These are phyloP conservation scores for Aspergillus pseudoviridinutans DNA, from an alignment of 2,329 filamentous ascomycete genomes.

Conservation along the genomic window DNA sequence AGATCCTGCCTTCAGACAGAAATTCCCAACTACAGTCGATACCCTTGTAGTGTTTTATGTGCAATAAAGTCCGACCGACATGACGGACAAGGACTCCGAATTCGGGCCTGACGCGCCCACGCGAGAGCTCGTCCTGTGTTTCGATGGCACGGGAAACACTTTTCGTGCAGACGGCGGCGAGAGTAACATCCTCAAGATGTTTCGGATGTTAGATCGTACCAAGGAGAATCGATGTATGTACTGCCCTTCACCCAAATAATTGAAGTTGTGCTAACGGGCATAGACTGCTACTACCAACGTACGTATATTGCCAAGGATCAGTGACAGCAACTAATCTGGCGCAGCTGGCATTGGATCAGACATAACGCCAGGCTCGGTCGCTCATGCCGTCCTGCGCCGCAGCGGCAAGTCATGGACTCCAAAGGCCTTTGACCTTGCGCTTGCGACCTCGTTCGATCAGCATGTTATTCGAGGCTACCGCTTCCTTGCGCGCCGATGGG, in stretches of 20 bases:
- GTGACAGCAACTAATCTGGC: not conserved
- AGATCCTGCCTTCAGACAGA: not conserved
- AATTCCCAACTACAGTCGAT: not conserved
- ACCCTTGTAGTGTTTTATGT: not conserved
- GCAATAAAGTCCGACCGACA: not conserved
- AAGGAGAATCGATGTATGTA: conserved; percentile 19
- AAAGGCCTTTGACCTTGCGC: conserved; percentile 11
- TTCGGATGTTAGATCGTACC: conserved; percentile 34
- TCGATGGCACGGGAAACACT: conserved; percentile 41
- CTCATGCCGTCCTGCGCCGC: conserved; percentile 9
- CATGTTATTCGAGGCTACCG: conserved; percentile 19
- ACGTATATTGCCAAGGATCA: not conserved
- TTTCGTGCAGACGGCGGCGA: conserved; percentile 37
- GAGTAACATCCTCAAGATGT: conserved; percentile 43
- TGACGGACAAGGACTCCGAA: not conserved
- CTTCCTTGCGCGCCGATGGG: conserved; percentile 17
- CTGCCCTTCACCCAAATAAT: not conserved
- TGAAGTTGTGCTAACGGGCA: not conserved
- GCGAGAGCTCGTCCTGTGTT: conserved; percentile 31
- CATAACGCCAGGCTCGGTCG: conserved; percentile 8
- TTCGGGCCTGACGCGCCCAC: not conserved
- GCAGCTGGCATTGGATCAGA: conserved; percentile 18
- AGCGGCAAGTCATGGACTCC: conserved; percentile 5
- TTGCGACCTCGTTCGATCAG: conserved; percentile 15
- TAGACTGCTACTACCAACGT: conserved; percentile 21